Conservation (phyloP, 2,329 filamentous ascomycete genomes). For the Cladosporium halotolerans region DNA sequence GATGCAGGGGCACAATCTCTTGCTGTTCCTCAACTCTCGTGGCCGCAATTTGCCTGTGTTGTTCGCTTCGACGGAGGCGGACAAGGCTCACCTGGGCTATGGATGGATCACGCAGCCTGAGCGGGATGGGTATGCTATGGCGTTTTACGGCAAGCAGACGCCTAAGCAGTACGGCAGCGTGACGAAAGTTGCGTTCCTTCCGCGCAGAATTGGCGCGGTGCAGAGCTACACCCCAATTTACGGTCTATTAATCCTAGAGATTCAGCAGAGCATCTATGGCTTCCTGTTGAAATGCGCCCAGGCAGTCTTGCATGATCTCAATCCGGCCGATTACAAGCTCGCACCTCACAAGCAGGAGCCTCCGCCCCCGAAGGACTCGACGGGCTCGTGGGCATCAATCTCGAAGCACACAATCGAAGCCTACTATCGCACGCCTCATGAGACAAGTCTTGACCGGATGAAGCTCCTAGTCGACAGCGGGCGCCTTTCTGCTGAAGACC, state of each 20-base stretch:
- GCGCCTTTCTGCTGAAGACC: slow-evolving; percentile 43
- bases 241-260: slow-evolving; percentile 45
- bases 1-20: slow-evolving; percentile 36
- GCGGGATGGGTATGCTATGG: slow-evolving; percentile 14
- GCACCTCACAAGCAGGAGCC: slow-evolving; percentile 16
- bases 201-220: not conserved
- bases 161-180: slow-evolving; percentile 24
- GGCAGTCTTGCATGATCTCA: slow-evolving; percentile 49
- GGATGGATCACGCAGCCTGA: slow-evolving; percentile 8
- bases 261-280: slow-evolving; percentile 41
- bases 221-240: not conserved
- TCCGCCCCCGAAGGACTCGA: not conserved
- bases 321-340: slow-evolving; percentile 12
- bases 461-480: slow-evolving; percentile 40
- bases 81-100: slow-evolving; percentile 29
- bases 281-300: slow-evolving; percentile 48
- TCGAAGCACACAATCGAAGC: slow-evolving; percentile 38
- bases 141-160: slow-evolving; percentile 22
- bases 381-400: not conserved
- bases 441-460: slow-evolving; percentile 43
- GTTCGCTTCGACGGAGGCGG: slow-evolving; percentile 45
- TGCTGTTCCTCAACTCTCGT: slow-evolving; percentile 49
- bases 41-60: slow-evolving; percentile 40
- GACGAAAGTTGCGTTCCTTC: slow-evolving; percentile 10
- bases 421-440: slow-evolving; percentile 46